Base-by-base conservation (phyloP, 2,329 filamentous ascomycete species). In the Didymella glomerata region DNA sequence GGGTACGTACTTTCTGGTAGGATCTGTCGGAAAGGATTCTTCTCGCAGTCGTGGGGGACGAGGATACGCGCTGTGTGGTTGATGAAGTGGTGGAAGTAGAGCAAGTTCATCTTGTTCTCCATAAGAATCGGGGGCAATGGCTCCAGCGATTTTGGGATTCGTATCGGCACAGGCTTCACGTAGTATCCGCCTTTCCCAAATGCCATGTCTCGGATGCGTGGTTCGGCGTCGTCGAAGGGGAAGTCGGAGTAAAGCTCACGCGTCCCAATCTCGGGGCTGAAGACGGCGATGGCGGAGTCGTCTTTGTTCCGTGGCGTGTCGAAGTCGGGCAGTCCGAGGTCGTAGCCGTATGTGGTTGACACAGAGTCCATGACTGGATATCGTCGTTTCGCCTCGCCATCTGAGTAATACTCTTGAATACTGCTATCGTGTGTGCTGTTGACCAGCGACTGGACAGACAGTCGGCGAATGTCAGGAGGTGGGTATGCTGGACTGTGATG, bases 51-150 rank as follows among this genome's bases (percentile, higher is more conserved):
- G 68, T 89, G 86, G 1, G 86, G 84, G 2, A 86, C 83, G 54
- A 87, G 74, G 66, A 88, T 87, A 60, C 86, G 85, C 8, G 90
- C 90, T 3, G 91, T 95, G 74, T 95, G 90, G 67, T 93, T 91
- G 59, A 95, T 81, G 70, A 95, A 89, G 68, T 88, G 86, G 71
- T 90, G 86, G 64, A 89, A 89, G 68, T 89, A 89, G 65, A 95
- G 82, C 61, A 95, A 76, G 69, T 95, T 94, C 86, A 94, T 94
- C 1, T 87, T 89, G 67, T 92, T 93, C 36, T 89, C 85, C 42
- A 85, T 77, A 28, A 93, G 79, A 10, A 84, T 78, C 4, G 78
- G 68, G 4, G 87, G 87, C 22, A 89, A 72, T 2, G 82, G 83
- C 56, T 83, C 85, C 30, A 89, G 73, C 50, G 81, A 81, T 61